Evolutionary conservation across 192 early-diverging fungal genomes (phyloP).

Genomic region (Endogone sp.): DNA sequence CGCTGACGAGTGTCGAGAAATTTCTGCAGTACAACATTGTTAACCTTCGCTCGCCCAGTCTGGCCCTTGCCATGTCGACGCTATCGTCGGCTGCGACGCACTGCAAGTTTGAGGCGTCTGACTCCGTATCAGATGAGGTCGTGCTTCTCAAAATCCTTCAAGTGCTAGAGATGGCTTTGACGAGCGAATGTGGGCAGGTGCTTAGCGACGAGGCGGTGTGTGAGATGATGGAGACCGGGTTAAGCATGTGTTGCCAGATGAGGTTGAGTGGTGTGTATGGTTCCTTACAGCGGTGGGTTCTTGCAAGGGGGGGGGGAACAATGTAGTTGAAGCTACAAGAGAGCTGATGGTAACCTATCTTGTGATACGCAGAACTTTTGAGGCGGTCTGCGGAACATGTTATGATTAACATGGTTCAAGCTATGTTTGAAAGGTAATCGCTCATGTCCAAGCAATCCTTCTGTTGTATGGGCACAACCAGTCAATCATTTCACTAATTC

Average conservation of each 20-base stretch:
- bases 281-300: not conserved
- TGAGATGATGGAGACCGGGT: constrained; percentile 95
- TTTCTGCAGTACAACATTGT: constrained; percentile 84
- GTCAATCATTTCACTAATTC: not conserved
- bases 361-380: constrained; percentile 56
- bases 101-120: constrained; percentile 95
- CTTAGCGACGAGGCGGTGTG: constrained; percentile 92
- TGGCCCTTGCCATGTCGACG: constrained; percentile 65
- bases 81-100: constrained; percentile 84
- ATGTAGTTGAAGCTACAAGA: no score
- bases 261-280: constrained; percentile 64
- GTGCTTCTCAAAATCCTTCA: constrained; percentile 88
- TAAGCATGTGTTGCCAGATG: constrained; percentile 96
- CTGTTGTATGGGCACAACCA: no score
- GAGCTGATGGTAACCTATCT: not conserved
- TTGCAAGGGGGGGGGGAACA: not conserved
- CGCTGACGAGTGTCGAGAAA: constrained; percentile 86
- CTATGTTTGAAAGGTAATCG: constrained; percentile 74
- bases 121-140: constrained; percentile 90
- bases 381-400: constrained; percentile 76
- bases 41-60: constrained; percentile 48
- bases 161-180: constrained; percentile 71
- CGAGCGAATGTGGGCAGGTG: constrained; percentile 60
- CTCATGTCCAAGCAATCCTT: no score
- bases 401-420: constrained; percentile 66